A percentile compares a stretch with the other conserved stretches of the same genome.
phyloP scores from a whole-genome alignment of 208 protist species.

The Leptomonas seymouri region DNA sequence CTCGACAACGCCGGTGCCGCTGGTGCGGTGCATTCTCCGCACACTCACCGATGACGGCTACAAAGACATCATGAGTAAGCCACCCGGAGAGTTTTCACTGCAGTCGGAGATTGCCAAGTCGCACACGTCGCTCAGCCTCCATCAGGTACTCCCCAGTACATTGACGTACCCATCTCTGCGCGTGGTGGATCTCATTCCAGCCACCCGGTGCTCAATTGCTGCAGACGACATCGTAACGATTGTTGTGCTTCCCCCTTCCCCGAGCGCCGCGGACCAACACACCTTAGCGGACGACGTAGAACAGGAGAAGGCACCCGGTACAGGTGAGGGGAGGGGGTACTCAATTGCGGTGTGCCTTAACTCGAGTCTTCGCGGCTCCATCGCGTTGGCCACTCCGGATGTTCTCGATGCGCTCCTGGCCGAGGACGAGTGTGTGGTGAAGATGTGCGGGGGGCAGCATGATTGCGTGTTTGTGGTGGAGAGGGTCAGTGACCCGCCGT shows the following conservation, averaged over 20 bases:
- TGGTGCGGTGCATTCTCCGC: constrained; percentile 67
- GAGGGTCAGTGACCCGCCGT: background rate
- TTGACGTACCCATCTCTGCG: constrained; percentile 41
- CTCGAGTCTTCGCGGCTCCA: constrained; percentile 32
- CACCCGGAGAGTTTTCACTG: constrained; percentile 46
- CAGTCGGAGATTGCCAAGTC: constrained; percentile 34
- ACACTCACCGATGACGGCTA: constrained; percentile 51
- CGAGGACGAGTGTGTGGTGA: constrained; percentile 35
- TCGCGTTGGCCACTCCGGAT: constrained; percentile 23
- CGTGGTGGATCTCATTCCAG: constrained; percentile 66
- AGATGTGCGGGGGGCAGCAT: constrained; percentile 33
- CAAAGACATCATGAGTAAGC: constrained; percentile 40
- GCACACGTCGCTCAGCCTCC: constrained; percentile 33
- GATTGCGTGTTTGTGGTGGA: constrained; percentile 45
- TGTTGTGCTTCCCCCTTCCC: constrained; percentile 60
- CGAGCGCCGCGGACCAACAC: background rate
- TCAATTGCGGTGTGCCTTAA: constrained; percentile 43
- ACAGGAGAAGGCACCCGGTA: background rate
- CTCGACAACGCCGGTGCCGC: constrained; percentile 16
- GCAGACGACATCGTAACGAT: constrained; percentile 46
- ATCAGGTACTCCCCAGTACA: constrained; percentile 38
- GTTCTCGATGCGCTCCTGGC: constrained; percentile 41
- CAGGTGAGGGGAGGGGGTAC: constrained; percentile 1
- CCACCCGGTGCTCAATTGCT: constrained; percentile 43
- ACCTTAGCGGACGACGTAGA: background rate